These are phyloP conservation scores for Centella asiatica DNA, from an alignment of 129 eudicot genomes.

Conservation along the genomic window DNA sequence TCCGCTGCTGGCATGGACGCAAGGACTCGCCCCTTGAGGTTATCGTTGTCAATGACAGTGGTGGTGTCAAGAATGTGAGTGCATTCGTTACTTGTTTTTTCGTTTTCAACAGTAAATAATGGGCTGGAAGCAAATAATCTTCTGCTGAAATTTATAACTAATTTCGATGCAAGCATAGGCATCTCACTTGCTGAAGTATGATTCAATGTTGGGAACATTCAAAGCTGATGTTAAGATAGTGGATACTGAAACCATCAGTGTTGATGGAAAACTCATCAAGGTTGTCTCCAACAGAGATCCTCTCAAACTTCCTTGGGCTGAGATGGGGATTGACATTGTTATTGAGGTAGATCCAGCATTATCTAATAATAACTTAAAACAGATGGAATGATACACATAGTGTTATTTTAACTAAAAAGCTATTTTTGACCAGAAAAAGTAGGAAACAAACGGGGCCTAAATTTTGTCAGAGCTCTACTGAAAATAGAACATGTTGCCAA, in stretches of 20 bases:
- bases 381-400: no score
- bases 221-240: constrained; percentile 87
- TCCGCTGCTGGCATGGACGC: constrained; percentile 98
- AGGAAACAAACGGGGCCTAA: no score
- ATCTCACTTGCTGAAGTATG: constrained; percentile 92
- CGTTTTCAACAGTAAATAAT: background rate
- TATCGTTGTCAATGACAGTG: constrained; percentile 88
- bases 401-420: no score
- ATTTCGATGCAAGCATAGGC: constrained; percentile 43
- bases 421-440: no score
- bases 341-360: constrained; percentile 53
- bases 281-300: constrained; percentile 94
- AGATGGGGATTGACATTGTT: constrained; percentile 81
- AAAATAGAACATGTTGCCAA: background rate
- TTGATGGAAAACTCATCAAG: constrained; percentile 79
- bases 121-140: background rate
- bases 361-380: no score
- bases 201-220: constrained; percentile 91
- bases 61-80: constrained; percentile 95
- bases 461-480: background rate
- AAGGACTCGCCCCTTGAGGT: constrained; percentile 90
- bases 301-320: constrained; percentile 96
- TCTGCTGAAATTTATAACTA: background rate
- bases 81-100: background rate
- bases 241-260: constrained; percentile 71